phyloP scores from a whole-genome alignment of 345 rosid genomes.

The Rhodamnia rubescens region DNA sequence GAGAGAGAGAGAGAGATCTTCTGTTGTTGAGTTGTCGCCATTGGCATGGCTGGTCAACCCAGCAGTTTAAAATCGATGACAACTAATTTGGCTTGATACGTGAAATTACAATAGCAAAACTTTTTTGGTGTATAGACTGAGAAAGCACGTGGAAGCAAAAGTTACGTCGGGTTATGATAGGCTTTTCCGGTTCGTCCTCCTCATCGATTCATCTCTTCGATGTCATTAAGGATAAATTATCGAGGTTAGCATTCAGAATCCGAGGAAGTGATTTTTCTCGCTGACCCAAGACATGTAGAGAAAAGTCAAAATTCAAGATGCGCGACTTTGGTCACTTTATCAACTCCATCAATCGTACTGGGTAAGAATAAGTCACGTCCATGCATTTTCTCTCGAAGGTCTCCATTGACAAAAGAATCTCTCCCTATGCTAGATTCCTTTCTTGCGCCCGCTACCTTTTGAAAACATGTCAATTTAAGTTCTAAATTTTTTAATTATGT shows the following conservation, averaged over 20 bases:
- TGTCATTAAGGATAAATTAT: not conserved
- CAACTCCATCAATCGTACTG: rapidly evolving
- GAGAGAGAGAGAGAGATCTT: not conserved
- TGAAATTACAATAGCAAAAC: not conserved
- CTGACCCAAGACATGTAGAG: not conserved
- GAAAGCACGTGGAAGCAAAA: not conserved
- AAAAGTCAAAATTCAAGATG: not conserved
- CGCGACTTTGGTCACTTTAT: rapidly evolving
- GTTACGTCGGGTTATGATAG: too few species aligned
- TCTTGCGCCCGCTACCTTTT: too few species aligned
- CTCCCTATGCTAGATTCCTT: not conserved
- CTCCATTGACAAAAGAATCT: not conserved
- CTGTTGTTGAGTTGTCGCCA: not conserved
- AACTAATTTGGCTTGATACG: not conserved
- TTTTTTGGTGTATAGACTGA: not conserved
- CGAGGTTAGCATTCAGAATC: not conserved
- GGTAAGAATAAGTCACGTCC: rapidly evolving
- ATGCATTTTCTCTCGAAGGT: too few species aligned
- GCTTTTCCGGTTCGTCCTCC: not conserved
- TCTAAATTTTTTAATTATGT: too few species aligned
- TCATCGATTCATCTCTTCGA: not conserved
- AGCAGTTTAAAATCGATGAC: not conserved
- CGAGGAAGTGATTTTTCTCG: not conserved
- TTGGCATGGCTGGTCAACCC: not conserved
- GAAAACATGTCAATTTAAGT: too few species aligned